Conservation (phyloP, 441 rosid genomes). For the Erodium texanum region DNA sequence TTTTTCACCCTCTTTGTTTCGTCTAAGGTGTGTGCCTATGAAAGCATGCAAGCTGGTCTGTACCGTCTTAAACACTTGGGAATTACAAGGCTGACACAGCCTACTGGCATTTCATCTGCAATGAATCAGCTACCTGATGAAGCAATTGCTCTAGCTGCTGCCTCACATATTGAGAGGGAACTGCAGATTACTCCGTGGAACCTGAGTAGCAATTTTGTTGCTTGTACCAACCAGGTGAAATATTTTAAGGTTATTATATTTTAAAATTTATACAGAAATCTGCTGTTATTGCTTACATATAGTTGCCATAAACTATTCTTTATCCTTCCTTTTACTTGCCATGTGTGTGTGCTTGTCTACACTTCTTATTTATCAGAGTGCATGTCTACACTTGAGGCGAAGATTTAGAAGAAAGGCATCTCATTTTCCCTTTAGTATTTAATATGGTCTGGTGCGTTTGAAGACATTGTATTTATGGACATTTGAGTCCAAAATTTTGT, state of each 20-base stretch:
- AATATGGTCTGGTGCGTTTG: neutral
- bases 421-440: neutral
- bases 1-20: constrained; percentile 15
- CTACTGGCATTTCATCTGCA: constrained; percentile 74
- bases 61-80: constrained; percentile 93
- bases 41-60: constrained; percentile 95
- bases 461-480: neutral
- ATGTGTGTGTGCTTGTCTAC: neutral
- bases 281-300: neutral
- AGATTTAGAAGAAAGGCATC: neutral
- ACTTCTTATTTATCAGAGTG: too few species aligned
- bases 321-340: neutral
- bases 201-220: constrained; percentile 89
- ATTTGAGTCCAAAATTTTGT: neutral
- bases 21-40: constrained; percentile 82
- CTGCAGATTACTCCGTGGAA: constrained; percentile 97
- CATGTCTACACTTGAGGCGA: neutral
- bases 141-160: constrained; percentile 97
- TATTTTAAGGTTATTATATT: neutral
- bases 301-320: neutral
- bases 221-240: constrained; percentile 82
- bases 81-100: constrained; percentile 70
- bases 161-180: constrained; percentile 95
- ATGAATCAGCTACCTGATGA: constrained; percentile 92
- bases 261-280: neutral